Conservation (phyloP, 2,329 filamentous ascomycete genomes). For the Allantophomopsis lycopodina region DNA sequence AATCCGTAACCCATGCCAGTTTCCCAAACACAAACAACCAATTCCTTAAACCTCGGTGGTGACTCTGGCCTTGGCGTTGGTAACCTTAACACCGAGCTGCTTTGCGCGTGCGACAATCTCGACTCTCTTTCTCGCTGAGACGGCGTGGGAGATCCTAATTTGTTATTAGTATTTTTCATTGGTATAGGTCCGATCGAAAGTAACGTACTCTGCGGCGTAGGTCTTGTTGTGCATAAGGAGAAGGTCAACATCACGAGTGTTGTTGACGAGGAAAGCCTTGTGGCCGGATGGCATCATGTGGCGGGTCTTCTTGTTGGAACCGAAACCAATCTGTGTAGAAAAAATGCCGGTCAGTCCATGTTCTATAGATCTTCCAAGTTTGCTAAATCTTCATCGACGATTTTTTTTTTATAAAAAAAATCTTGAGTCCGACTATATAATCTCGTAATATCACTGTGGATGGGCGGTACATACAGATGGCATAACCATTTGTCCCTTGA, state of each 20-base stretch:
- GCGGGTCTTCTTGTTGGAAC: slow-evolving; percentile 98
- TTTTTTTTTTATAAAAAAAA: too few species aligned
- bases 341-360: slow-evolving; percentile 9
- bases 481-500: slow-evolving; percentile 93
- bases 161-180: slow-evolving; percentile 19
- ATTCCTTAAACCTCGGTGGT: slow-evolving; percentile 70
- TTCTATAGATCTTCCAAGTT: background rate
- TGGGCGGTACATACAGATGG: slow-evolving; percentile 66
- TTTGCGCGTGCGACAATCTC: slow-evolving; percentile 96
- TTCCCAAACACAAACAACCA: slow-evolving; percentile 14
- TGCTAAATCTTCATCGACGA: background rate
- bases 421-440: background rate
- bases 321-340: slow-evolving; percentile 74
- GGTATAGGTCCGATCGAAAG: slow-evolving; percentile 2
- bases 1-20: slow-evolving; percentile 18
- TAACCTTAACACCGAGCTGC: slow-evolving; percentile 98
- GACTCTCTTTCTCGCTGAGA: slow-evolving; percentile 97
- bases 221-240: slow-evolving; percentile 99
- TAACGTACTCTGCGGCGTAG: slow-evolving; percentile 90
- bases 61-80: slow-evolving; percentile 97
- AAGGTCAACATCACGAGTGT: slow-evolving; percentile 88
- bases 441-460: background rate
- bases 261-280: slow-evolving; percentile 99
- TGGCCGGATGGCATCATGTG: slow-evolving; percentile 98
- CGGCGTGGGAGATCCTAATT: slow-evolving; percentile 84